These are phyloP conservation scores for Elsinoe arachidis DNA, from an alignment of 2,329 filamentous ascomycete species.

Conservation along the genomic window DNA sequence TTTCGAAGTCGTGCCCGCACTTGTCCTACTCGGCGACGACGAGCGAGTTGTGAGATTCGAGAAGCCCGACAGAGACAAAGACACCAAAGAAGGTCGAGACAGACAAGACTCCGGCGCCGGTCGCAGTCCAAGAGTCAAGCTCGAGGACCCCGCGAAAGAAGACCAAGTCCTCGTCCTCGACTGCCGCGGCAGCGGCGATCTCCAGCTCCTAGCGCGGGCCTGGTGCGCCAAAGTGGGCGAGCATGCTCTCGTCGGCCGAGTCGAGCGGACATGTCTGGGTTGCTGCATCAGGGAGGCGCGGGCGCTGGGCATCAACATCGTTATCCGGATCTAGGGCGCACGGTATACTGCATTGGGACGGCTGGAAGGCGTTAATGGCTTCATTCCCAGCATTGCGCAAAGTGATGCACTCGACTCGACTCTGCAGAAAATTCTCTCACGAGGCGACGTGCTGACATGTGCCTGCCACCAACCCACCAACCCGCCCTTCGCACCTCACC, in stretches of 20 bases:
- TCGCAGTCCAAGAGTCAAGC: neutral
- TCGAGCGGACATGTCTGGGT: slow-evolving; percentile 59
- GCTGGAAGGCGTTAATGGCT: neutral
- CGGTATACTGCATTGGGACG: neutral
- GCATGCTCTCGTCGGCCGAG: slow-evolving; percentile 62
- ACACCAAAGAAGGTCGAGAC: neutral
- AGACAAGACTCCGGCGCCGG: slow-evolving; percentile 10
- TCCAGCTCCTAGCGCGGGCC: slow-evolving; percentile 63
- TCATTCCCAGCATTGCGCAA: neutral
- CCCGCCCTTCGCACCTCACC: too few relatives aligned
- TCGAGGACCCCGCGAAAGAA: slow-evolving; percentile 18
- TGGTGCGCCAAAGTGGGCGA: slow-evolving; percentile 66
- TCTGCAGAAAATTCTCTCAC: too few relatives aligned
- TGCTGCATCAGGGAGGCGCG: slow-evolving; percentile 69
- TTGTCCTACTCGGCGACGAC: slow-evolving; percentile 18
- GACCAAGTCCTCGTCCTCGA: slow-evolving; percentile 36
- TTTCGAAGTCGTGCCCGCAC: slow-evolving; percentile 29
- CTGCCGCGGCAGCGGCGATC: slow-evolving; percentile 50
- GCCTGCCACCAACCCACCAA: too few relatives aligned
- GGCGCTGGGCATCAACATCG: slow-evolving; percentile 58
- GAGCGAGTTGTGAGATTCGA: neutral
- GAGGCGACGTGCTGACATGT: too few relatives aligned
- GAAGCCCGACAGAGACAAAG: slow-evolving; percentile 14
- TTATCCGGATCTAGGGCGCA: slow-evolving; percentile 37
- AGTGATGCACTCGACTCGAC: too few relatives aligned